phyloP scores from a whole-genome alignment of 345 rosid genomes.

The Laguncularia racemosa region DNA sequence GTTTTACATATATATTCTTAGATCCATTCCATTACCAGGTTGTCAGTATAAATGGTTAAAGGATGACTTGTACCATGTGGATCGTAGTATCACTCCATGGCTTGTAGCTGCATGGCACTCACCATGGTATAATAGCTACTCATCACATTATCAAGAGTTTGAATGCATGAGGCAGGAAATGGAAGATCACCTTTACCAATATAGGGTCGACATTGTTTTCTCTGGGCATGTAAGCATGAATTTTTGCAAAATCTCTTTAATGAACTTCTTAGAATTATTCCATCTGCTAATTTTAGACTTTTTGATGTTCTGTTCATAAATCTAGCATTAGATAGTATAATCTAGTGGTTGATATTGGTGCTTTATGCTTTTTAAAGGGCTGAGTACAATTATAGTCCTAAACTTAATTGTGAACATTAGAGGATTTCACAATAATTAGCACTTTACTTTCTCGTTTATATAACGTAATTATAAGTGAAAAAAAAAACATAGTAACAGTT shows the following conservation, averaged over 20 bases:
- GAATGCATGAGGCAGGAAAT: conserved; percentile 95
- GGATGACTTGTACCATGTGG: conserved; percentile 48
- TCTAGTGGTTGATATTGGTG: too few species aligned
- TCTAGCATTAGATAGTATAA: too few species aligned
- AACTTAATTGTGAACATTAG: too few species aligned
- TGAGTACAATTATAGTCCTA: too few species aligned
- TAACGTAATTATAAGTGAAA: too few species aligned
- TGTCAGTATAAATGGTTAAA: conserved; percentile 64
- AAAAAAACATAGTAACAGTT: too few species aligned
- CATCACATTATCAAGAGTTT: conserved; percentile 81
- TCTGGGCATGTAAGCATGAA: conserved; percentile 63
- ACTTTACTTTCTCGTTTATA: too few species aligned
- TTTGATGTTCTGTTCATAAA: too few species aligned
- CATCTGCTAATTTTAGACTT: too few species aligned
- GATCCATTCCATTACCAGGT: conserved; percentile 29
- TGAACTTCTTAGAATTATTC: too few species aligned
- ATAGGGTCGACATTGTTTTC: conserved; percentile 61
- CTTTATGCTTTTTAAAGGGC: too few species aligned
- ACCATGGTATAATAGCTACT: conserved; percentile 80
- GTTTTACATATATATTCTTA: not conserved
- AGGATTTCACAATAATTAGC: too few species aligned
- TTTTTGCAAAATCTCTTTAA: not conserved
- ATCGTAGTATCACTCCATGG: conserved; percentile 68
- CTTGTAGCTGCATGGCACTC: conserved; percentile 80
- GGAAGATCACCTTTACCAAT: conserved; percentile 69